A percentile compares a stretch with the other conserved stretches of the same genome.
phyloP scores from a whole-genome alignment of 331 rosid species.

The Spiraea crenata region DNA sequence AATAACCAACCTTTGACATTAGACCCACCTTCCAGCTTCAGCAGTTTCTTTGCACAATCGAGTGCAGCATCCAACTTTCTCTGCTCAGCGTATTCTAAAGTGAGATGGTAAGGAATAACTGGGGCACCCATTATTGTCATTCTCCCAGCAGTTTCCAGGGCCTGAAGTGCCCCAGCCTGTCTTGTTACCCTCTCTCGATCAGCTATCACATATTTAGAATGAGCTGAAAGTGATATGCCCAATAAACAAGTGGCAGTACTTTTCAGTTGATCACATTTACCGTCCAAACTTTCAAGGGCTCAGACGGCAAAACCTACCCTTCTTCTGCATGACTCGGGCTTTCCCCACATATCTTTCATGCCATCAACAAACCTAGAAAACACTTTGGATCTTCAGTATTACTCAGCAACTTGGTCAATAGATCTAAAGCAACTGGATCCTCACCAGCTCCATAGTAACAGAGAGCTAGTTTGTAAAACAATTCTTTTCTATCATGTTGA shows the following conservation, averaged over 20 bases:
- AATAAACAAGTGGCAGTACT: slow-evolving; percentile 61
- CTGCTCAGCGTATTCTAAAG: slow-evolving; percentile 73
- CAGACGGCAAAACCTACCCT: slow-evolving; percentile 49
- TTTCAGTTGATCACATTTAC: slow-evolving; percentile 58
- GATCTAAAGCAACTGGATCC: slow-evolving; percentile 64
- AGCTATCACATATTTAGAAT: slow-evolving; percentile 52
- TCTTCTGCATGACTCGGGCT: slow-evolving; percentile 53
- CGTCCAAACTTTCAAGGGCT: slow-evolving; percentile 51
- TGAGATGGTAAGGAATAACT: slow-evolving; percentile 51
- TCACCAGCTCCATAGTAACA: slow-evolving; percentile 80
- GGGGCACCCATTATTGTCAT: slow-evolving; percentile 62
- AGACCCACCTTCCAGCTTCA: slow-evolving; percentile 67
- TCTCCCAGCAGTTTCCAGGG: slow-evolving; percentile 59
- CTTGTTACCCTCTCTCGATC: slow-evolving; percentile 60
- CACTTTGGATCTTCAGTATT: slow-evolving; percentile 57
- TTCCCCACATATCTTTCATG: slow-evolving; percentile 83
- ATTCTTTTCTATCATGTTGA: slow-evolving; percentile 53
- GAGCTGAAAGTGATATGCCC: slow-evolving; percentile 73
- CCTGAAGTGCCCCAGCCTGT: slow-evolving; percentile 64
- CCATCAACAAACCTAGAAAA: slow-evolving; percentile 64
- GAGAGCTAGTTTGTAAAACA: slow-evolving; percentile 59
- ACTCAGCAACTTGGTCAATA: slow-evolving; percentile 61
- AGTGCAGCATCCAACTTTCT: slow-evolving; percentile 76
- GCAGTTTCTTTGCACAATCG: slow-evolving; percentile 50
- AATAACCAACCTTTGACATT: slow-evolving; percentile 69